Evolutionary conservation across 441 rosid species (phyloP).

Genomic region (Arabidopsis lyrata): DNA sequence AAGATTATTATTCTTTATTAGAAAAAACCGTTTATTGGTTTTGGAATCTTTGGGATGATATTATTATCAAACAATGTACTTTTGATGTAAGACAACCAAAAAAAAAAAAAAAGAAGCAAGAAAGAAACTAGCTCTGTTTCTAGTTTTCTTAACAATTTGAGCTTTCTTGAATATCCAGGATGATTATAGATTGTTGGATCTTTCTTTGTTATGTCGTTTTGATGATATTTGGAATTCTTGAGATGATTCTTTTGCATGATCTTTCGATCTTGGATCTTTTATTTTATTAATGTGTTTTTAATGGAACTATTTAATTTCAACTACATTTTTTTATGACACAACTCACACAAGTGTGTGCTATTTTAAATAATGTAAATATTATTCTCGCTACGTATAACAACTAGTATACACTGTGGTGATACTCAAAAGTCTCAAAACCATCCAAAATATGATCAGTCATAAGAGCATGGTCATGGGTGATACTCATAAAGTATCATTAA

Average conservation of each 20-base stretch:
- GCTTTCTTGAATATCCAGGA: not conserved
- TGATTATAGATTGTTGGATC: constrained; percentile 33
- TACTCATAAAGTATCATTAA: too few species aligned
- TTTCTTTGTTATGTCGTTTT: constrained; percentile 34
- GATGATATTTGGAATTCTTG: constrained; percentile 31
- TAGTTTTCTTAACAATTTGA: constrained; percentile 2
- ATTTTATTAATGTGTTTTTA: constrained; percentile 35
- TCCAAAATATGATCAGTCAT: constrained; percentile 4
- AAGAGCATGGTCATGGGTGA: too few species aligned
- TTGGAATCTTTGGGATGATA: constrained; percentile 31
- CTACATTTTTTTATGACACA: constrained; percentile 23
- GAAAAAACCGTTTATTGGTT: constrained; percentile 23
- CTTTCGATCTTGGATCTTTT: constrained; percentile 57
- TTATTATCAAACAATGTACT: constrained; percentile 34
- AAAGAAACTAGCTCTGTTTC: constrained; percentile 33
- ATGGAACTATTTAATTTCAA: constrained; percentile 36
- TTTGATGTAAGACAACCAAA: constrained; percentile 32
- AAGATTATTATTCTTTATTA: constrained; percentile 33
- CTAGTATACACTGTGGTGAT: constrained; percentile 1
- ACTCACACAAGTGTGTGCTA: constrained; percentile 34
- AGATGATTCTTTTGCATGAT: constrained; percentile 43
- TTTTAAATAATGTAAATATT: constrained; percentile 11
- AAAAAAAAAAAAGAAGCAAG: not conserved
- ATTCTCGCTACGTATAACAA: constrained; percentile 11
- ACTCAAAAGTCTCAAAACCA: constrained; percentile 1